Evolutionary conservation across 306 rosid genomes (phyloP).

Genomic region (Parietaria judaica): DNA sequence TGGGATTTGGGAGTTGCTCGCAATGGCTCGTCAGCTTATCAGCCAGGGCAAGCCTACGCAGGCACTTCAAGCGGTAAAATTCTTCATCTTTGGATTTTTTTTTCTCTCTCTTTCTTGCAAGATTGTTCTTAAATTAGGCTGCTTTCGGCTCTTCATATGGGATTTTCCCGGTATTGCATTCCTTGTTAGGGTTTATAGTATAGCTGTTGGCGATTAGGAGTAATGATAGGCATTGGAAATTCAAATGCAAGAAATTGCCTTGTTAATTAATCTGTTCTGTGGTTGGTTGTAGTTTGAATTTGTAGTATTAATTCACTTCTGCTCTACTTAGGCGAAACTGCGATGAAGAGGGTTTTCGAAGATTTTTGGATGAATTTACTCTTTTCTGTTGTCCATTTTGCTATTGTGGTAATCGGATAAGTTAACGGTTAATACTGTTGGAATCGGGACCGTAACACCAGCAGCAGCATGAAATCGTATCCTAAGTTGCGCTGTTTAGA

Average conservation of each 20-base stretch:
- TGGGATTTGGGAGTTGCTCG: slow-evolving; percentile 43
- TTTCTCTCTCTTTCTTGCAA: neutral
- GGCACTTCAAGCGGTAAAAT: slow-evolving; percentile 81
- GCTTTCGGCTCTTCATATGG: neutral
- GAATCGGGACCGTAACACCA: too few species aligned
- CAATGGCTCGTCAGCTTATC: slow-evolving; percentile 78
- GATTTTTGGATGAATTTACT: too few species aligned
- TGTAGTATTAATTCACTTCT: neutral
- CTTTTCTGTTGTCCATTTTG: too few species aligned
- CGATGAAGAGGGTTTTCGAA: too few species aligned
- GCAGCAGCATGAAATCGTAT: too few species aligned
- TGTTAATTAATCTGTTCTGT: neutral
- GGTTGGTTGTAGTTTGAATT: neutral
- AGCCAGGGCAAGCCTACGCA: slow-evolving; percentile 78
- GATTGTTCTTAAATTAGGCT: neutral
- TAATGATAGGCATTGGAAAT: too few species aligned
- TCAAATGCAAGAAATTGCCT: neutral
- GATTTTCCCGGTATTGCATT: neutral
- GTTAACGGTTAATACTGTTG: too few species aligned
- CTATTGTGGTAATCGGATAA: too few species aligned
- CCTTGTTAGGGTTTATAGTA: slow-evolving; percentile 12
- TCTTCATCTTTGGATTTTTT: neutral
- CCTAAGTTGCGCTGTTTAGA: too few species aligned
- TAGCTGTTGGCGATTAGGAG: too few species aligned
- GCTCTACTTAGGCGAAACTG: too few species aligned